Percentiles rank a stretch among this genome's conserved stretches.
phyloP scores from a whole-genome alignment of 257 asterid species.

The Solanum peruvianum region DNA sequence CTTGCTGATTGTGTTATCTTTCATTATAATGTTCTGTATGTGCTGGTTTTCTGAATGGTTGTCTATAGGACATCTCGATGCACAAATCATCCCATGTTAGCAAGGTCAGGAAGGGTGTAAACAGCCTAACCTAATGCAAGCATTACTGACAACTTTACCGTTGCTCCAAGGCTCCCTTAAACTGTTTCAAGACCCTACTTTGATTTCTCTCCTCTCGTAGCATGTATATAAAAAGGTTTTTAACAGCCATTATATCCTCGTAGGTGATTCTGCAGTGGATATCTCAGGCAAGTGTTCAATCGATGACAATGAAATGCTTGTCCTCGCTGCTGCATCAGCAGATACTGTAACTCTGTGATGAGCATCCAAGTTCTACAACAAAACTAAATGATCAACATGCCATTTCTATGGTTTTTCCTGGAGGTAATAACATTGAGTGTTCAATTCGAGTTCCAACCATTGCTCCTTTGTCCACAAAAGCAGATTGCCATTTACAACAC shows the following conservation, averaged over 20 bases:
- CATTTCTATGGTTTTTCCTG: not conserved
- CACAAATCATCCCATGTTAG: not conserved
- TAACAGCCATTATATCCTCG: not conserved
- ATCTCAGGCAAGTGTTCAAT: slow-evolving; percentile 12
- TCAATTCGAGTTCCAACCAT: not conserved
- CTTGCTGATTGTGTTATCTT: not conserved
- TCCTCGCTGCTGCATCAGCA: slow-evolving; percentile 19
- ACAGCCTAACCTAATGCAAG: not conserved
- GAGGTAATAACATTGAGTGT: not conserved
- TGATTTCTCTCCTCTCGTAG: not conserved
- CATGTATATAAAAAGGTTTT: not conserved
- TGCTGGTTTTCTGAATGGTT: not conserved
- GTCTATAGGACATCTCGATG: not conserved
- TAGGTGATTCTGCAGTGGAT: slow-evolving; percentile 41
- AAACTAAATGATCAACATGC: not conserved
- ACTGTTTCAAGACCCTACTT: not conserved
- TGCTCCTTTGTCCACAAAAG: not conserved
- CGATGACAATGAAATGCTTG: slow-evolving; percentile 13
- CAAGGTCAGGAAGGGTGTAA: not conserved
- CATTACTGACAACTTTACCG: not conserved
- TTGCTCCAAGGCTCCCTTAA: not conserved
- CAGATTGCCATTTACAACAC: not conserved
- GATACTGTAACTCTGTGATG: slow-evolving; percentile 7
- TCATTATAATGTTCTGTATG: not conserved
- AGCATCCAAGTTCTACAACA: not conserved